These are phyloP conservation scores for Hygrophila difformis DNA, from an alignment of 257 asterid species.

Conservation along the genomic window DNA sequence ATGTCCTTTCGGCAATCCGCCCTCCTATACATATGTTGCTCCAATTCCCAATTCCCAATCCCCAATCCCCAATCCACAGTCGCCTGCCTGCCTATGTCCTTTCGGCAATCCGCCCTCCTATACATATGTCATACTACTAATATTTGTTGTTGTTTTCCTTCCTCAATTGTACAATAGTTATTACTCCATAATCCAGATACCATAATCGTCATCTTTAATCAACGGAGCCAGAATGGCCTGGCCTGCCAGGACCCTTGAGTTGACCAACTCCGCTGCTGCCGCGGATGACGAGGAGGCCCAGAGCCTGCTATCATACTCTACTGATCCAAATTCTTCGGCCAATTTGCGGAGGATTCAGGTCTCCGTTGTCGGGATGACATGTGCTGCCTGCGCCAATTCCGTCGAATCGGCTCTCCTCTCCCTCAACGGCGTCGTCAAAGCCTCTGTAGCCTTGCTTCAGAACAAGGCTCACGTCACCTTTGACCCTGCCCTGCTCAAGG, in stretches of 20 bases:
- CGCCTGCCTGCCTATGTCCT: too few relatives aligned
- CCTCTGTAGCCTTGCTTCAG: constrained; percentile 93
- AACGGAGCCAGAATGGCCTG: constrained; percentile 44
- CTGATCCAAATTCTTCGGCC: constrained; percentile 36
- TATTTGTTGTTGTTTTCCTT: too few relatives aligned
- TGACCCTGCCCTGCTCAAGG: constrained; percentile 67
- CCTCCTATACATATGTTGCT: too few relatives aligned
- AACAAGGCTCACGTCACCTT: constrained; percentile 78
- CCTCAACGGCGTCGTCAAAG: constrained; percentile 68
- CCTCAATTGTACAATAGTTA: too few relatives aligned
- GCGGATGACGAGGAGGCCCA: constrained; percentile 50
- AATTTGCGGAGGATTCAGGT: constrained; percentile 65
- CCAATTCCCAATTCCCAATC: too few relatives aligned
- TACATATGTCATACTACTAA: too few relatives aligned
- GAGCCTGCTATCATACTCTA: constrained; percentile 50
- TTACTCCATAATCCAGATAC: too few relatives aligned
- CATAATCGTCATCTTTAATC: too few relatives aligned
- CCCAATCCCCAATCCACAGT: too few relatives aligned
- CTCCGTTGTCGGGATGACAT: constrained; percentile 89
- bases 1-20: too few relatives aligned
- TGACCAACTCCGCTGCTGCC: constrained; percentile 37
- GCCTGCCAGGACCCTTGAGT: constrained; percentile 55
- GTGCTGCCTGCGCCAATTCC: constrained; percentile 95
- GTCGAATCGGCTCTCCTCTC: constrained; percentile 75
- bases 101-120: too few relatives aligned